Conservation (phyloP, 148 eudicot genomes). For the Rhododendron henanense region DNA sequence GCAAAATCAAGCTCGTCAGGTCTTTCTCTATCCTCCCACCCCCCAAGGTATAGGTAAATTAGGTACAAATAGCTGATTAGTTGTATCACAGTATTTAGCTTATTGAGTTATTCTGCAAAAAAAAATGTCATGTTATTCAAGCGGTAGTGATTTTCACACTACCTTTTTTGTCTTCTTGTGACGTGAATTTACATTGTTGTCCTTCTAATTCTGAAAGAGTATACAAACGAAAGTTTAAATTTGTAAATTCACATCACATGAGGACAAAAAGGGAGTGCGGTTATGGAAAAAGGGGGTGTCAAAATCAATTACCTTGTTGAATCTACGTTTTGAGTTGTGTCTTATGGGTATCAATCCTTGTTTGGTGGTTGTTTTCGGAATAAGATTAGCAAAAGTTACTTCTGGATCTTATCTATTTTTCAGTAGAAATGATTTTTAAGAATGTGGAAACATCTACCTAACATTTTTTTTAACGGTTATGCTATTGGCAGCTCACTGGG, state of each 20-base stretch:
- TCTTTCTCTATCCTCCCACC: conserved; percentile 13
- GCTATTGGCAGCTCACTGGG: too few relatives aligned
- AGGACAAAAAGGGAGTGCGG: neutral
- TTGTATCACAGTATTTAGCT: too few relatives aligned
- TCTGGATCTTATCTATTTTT: neutral
- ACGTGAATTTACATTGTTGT: neutral
- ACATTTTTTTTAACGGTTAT: too few relatives aligned
- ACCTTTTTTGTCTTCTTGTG: neutral
- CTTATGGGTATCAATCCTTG: neutral
- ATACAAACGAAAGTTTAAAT: too few relatives aligned
- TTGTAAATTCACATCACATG: too few relatives aligned
- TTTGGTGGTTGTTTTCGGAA: neutral
- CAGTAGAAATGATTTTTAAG: neutral
- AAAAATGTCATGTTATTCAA: neutral
- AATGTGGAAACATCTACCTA: neutral
- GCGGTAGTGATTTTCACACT: neutral
- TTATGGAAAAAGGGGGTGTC: neutral
- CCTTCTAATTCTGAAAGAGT: neutral
- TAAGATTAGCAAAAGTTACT: neutral
- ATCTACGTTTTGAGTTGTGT: neutral
- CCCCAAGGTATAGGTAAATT: neutral
- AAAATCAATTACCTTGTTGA: neutral
- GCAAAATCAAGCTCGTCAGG: conserved; percentile 85
- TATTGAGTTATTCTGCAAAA: neutral
- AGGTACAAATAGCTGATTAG: neutral